A percentile compares a stretch with the other conserved stretches of the same genome.
These are phyloP conservation scores for Tympanopsis confertula DNA, from an alignment of 2,329 filamentous ascomycete genomes.

Conservation along the genomic window DNA sequence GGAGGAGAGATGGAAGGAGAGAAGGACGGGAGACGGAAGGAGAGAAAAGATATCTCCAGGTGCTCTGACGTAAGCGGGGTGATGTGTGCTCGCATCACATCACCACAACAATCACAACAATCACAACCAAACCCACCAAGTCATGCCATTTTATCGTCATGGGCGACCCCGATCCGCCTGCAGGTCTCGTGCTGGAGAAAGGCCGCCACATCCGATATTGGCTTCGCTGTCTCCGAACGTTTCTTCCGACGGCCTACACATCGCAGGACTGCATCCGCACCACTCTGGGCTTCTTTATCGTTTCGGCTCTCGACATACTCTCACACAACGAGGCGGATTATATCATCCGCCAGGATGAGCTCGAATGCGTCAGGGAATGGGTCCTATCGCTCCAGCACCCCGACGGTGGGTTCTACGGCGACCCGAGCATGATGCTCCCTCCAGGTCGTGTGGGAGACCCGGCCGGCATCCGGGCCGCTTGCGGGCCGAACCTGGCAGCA, in stretches of 20 bases:
- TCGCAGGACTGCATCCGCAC: constrained; percentile 83
- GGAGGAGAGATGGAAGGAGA: no score
- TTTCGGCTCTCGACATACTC: constrained; percentile 76
- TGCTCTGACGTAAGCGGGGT: no score
- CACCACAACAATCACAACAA: no score
- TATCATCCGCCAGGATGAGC: constrained; percentile 33
- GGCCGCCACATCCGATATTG: constrained; percentile 79
- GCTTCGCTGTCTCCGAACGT: constrained; percentile 72
- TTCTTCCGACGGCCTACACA: constrained; percentile 74
- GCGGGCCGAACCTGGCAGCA: constrained; percentile 68
- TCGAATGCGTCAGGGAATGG: constrained; percentile 51
- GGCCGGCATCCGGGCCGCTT: not conserved
- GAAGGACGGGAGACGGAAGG: no score
- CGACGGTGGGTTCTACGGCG: constrained; percentile 77
- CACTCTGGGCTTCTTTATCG: constrained; percentile 77
- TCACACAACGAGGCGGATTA: constrained; percentile 43
- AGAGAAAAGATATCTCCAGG: no score
- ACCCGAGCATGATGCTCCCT: constrained; percentile 53
- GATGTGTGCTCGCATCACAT: no score
- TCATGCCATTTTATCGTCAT: no score
- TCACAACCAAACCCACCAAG: no score
- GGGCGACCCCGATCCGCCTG: no score
- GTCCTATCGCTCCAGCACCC: constrained; percentile 79
- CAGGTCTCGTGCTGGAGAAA: constrained; percentile 47
- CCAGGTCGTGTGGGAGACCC: no score